Evolutionary conservation across 352 stramenopile species (phyloP).

Genomic region (Pythium sukuiense): DNA sequence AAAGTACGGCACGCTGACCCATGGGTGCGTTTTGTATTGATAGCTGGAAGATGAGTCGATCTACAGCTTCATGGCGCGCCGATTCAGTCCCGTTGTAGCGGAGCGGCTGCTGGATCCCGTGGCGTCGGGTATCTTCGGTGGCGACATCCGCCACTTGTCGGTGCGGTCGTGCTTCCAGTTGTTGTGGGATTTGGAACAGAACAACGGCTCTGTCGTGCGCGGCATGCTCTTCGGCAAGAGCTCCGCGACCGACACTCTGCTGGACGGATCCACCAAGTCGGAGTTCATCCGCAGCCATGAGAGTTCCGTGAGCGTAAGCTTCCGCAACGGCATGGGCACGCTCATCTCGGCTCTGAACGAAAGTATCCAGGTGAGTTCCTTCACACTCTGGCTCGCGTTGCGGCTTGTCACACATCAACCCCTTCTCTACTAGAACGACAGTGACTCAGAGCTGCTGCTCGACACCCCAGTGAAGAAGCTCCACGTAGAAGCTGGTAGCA

Average conservation of each 20-base stretch:
- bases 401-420: neutral
- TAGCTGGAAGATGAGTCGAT: slow-evolving; percentile 73
- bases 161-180: slow-evolving; percentile 80
- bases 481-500: neutral
- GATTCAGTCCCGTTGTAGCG: slow-evolving; percentile 79
- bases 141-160: slow-evolving; percentile 76
- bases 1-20: neutral
- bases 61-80: slow-evolving; percentile 73
- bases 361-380: slow-evolving; percentile 35
- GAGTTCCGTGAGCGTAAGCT: slow-evolving; percentile 84
- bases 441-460: slow-evolving; percentile 25
- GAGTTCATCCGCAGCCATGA: slow-evolving; percentile 70
- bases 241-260: slow-evolving; percentile 37
- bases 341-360: slow-evolving; percentile 57
- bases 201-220: slow-evolving; percentile 77
- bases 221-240: slow-evolving; percentile 59
- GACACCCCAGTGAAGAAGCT: slow-evolving; percentile 24
- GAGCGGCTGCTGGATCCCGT: slow-evolving; percentile 82
- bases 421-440: slow-evolving; percentile 16
- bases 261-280: slow-evolving; percentile 72
- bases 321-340: slow-evolving; percentile 73
- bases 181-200: slow-evolving; percentile 74
- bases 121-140: slow-evolving; percentile 85
- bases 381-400: neutral
- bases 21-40: neutral